These are phyloP conservation scores for Venturia nashicola DNA, from an alignment of 2,329 filamentous ascomycete species.

Conservation along the genomic window DNA sequence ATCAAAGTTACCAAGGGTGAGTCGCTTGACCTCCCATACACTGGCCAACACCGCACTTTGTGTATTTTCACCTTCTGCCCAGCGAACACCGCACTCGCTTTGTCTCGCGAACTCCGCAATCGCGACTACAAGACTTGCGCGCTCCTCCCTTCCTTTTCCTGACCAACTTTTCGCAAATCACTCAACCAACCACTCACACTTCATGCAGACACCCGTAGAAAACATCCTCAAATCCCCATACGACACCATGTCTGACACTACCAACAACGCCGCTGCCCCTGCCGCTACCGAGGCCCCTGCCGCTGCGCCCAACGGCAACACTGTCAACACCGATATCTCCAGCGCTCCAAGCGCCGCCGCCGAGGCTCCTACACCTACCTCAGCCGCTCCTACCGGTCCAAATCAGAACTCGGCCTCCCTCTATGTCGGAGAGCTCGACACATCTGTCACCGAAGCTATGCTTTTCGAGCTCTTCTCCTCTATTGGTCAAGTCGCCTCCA, in stretches of 20 bases:
- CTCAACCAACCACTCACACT: not conserved
- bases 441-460: conserved; percentile 98
- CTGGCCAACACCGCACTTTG: not conserved
- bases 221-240: not conserved
- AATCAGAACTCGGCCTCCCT: conserved; percentile 93
- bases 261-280: not conserved
- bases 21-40: not conserved
- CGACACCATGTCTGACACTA: conserved; percentile 24
- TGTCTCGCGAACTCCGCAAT: not conserved
- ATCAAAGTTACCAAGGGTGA: conserved; percentile 3
- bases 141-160: not conserved
- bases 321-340: conserved; percentile 62
- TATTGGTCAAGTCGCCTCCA: conserved; percentile 96
- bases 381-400: conserved; percentile 56
- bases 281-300: conserved; percentile 28
- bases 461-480: conserved; percentile 99
- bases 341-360: conserved; percentile 48
- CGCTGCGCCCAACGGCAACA: conserved; percentile 47
- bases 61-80: not conserved
- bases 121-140: not conserved
- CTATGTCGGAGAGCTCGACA: conserved; percentile 97
- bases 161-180: not conserved
- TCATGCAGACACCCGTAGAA: not conserved
- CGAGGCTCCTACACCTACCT: conserved; percentile 58
- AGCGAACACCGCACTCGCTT: not conserved